A percentile compares a stretch with the other conserved stretches of the same genome.
phyloP scores from a whole-genome alignment of 139 green algal genomes.

The Tetraselmis striata region DNA sequence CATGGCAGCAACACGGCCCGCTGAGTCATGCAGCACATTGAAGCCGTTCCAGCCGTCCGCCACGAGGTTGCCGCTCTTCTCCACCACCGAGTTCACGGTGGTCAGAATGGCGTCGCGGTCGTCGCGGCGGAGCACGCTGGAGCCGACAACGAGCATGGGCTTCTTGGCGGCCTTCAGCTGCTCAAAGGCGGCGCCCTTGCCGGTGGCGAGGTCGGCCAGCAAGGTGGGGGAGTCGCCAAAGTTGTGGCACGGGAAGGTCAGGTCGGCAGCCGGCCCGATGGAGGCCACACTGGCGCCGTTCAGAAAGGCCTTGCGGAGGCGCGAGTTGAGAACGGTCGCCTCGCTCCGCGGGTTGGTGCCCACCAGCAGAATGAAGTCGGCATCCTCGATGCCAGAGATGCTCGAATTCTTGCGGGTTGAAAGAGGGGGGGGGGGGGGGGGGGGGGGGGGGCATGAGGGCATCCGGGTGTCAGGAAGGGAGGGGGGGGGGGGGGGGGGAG shows the following conservation, averaged over 20 bases:
- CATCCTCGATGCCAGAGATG: conserved; percentile 79
- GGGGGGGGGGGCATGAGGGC: no score
- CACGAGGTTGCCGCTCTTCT: conserved; percentile 69
- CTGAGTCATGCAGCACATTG: conserved; percentile 92
- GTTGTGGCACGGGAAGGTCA: conserved; percentile 87
- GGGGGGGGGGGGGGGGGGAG: no score
- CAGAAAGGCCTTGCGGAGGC: conserved; percentile 66
- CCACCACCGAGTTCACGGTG: conserved; percentile 51
- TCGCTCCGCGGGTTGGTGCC: conserved; percentile 90
- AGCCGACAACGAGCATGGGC: conserved; percentile 84
- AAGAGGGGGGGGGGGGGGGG: no score
- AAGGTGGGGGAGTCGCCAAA: conserved; percentile 64
- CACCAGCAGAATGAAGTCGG: conserved; percentile 86
- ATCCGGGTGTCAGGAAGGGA: no score
- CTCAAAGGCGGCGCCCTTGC: conserved; percentile 43
- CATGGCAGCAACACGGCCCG: conserved; percentile 79
- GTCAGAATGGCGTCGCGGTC: conserved; percentile 76
- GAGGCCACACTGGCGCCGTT: conserved; percentile 35
- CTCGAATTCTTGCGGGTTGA: conserved; percentile 83
- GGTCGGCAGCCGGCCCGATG: conserved; percentile 73
- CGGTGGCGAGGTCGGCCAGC: conserved; percentile 55
- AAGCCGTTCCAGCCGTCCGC: conserved; percentile 89
- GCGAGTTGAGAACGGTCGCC: conserved; percentile 90
- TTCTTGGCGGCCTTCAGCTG: conserved; percentile 65
- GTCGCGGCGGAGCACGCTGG: conserved; percentile 65